Conservation (phyloP, 352 stramenopile genomes). For the Phytophthora agathidicida region DNA sequence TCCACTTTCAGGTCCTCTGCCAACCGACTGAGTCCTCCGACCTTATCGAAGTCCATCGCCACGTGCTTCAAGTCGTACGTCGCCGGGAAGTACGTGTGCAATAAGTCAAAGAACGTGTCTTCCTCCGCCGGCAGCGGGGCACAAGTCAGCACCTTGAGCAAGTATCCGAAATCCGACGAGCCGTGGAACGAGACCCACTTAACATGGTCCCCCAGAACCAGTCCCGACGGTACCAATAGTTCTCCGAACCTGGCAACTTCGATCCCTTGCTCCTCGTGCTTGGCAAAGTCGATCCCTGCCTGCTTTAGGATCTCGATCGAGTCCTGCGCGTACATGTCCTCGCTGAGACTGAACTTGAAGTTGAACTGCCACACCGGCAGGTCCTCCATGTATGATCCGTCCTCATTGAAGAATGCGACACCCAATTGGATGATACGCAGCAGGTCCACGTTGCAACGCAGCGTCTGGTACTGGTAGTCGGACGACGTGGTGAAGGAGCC, state of each 20-base stretch:
- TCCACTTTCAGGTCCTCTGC: conserved; percentile 97
- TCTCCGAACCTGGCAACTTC: conserved; percentile 97
- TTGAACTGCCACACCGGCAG: conserved; percentile 99
- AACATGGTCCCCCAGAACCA: conserved; percentile 98
- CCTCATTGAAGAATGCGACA: conserved; percentile 96
- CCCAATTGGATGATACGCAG: conserved; percentile 99
- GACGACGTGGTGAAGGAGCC: conserved; percentile 94
- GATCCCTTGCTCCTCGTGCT: conserved; percentile 96
- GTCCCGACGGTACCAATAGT: conserved; percentile 96
- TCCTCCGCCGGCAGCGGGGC: conserved; percentile 89
- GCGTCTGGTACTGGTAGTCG: conserved; percentile 98
- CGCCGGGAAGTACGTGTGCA: conserved; percentile 98
- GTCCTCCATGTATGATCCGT: conserved; percentile 94
- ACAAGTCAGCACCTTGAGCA: conserved; percentile 97
- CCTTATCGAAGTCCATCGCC: conserved; percentile 97
- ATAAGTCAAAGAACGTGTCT: conserved; percentile 96
- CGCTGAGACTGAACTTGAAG: conserved; percentile 98
- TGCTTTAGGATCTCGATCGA: conserved; percentile 99
- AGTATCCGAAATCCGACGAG: conserved; percentile 99
- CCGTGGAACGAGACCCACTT: conserved; percentile 99
- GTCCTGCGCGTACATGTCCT: conserved; percentile 99
- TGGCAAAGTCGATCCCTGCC: conserved; percentile 97
- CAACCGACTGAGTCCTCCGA: conserved; percentile 96
- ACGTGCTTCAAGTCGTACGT: conserved; percentile 99
- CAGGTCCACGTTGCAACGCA: conserved; percentile 99